These are phyloP conservation scores for Tylopilus vinaceipallidus DNA, from an alignment of 768 basidiomycete species.

Conservation along the genomic window DNA sequence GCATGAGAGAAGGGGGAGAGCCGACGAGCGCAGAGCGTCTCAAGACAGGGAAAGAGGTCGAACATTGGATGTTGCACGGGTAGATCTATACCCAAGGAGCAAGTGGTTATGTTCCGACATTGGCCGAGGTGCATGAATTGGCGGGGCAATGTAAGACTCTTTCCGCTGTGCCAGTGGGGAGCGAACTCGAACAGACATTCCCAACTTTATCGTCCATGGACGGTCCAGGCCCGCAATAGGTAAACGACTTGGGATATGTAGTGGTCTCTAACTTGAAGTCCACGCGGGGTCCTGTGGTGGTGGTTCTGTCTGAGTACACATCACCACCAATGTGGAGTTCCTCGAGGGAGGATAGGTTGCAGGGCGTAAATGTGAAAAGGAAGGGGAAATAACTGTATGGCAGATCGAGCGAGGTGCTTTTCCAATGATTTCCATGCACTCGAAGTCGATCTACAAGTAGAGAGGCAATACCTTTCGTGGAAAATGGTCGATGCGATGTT, in stretches of 20 bases:
- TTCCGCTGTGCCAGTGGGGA: constrained; percentile 2
- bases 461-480: constrained; percentile 7
- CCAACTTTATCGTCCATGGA: constrained; percentile 2
- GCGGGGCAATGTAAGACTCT: constrained; percentile 2
- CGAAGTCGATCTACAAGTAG: constrained; percentile 14
- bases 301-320: not conserved
- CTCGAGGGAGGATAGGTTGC: constrained; percentile 17
- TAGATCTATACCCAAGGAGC: constrained; percentile 17
- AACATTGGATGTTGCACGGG: not conserved
- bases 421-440: constrained; percentile 19
- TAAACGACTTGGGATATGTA: constrained; percentile 15
- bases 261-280: constrained; percentile 12
- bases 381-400: constrained; percentile 11
- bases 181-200: constrained; percentile 10
- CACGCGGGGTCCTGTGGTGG: not conserved
- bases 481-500: constrained; percentile 11
- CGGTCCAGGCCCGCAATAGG: constrained; percentile 7
- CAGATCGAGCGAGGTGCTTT: constrained; percentile 10
- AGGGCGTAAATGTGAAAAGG: constrained; percentile 16
- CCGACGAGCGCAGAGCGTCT: constrained; percentile 17
- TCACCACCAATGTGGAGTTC: constrained; percentile 8
- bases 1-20: constrained; percentile 1
- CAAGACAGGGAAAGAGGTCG: constrained; percentile 11
- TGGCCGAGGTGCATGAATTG: constrained; percentile 4
- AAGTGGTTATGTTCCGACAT: constrained; percentile 22